A percentile compares a stretch with the other conserved stretches of the same genome.
Conservation (phyloP, 129 eudicot genomes). For the Pseudognaphalium luteoalbum region DNA sequence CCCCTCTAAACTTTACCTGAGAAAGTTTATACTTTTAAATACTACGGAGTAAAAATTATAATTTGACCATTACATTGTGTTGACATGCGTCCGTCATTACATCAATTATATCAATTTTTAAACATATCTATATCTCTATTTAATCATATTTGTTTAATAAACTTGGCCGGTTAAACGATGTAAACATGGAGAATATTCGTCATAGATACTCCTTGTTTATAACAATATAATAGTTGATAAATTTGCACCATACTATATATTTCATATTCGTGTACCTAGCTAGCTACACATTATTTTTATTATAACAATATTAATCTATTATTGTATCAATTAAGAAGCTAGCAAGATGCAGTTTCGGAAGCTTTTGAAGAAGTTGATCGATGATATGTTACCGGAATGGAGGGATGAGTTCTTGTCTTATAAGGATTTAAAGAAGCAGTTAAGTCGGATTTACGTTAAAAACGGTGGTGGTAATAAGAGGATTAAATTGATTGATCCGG, state of each 20-base stretch:
- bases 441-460: constrained; percentile 41
- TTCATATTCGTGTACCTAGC: neutral
- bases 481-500: constrained; percentile 34
- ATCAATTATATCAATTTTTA: neutral
- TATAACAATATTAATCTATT: neutral
- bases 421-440: constrained; percentile 63
- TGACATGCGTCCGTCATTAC: neutral
- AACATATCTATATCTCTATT: neutral
- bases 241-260: neutral
- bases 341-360: constrained; percentile 59
- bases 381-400: constrained; percentile 68
- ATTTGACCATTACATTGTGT: neutral
- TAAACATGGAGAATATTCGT: constrained; percentile 20
- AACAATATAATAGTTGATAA: neutral
- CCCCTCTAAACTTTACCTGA: too few species aligned
- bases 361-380: constrained; percentile 43
- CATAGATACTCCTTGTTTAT: constrained; percentile 23
- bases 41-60: too few species aligned
- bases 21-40: too few species aligned
- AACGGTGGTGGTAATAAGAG: constrained; percentile 37
- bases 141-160: neutral
- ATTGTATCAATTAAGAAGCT: neutral
- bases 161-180: constrained; percentile 13
- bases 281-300: neutral
- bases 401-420: constrained; percentile 62